phyloP scores from a whole-genome alignment of 768 basidiomycete species.

The Tricholoma furcatifolium region DNA sequence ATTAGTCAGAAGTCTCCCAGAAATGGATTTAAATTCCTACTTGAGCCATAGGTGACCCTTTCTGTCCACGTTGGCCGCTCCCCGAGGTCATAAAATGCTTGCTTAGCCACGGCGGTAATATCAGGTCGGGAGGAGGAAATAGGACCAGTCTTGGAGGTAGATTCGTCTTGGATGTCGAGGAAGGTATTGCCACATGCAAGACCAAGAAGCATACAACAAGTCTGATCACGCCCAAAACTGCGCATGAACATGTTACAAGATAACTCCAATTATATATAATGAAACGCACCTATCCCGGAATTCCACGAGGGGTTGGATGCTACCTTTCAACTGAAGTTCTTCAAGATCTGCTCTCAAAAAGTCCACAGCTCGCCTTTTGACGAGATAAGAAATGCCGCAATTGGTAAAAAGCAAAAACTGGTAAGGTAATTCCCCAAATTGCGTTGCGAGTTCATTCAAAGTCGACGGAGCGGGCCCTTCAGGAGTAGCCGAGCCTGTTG shows the following conservation, averaged over 20 bases:
- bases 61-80: slow-evolving; percentile 84
- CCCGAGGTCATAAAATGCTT: slow-evolving; percentile 84
- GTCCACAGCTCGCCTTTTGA: slow-evolving; percentile 82
- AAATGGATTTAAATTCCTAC: slow-evolving; percentile 33
- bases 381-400: slow-evolving; percentile 77
- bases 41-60: slow-evolving; percentile 71
- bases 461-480: slow-evolving; percentile 49
- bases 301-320: slow-evolving; percentile 74
- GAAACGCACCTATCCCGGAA: slow-evolving; percentile 71
- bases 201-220: slow-evolving; percentile 88
- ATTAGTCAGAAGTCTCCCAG: background rate
- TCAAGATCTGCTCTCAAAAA: slow-evolving; percentile 82
- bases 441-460: slow-evolving; percentile 79
- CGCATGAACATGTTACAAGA: background rate
- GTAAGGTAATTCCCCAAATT: slow-evolving; percentile 69
- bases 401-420: slow-evolving; percentile 91
- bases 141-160: slow-evolving; percentile 34
- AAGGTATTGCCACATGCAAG: slow-evolving; percentile 85
- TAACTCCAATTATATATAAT: background rate
- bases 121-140: slow-evolving; percentile 59
- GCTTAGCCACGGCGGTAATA: slow-evolving; percentile 70
- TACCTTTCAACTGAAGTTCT: slow-evolving; percentile 73
- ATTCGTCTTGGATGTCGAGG: slow-evolving; percentile 56
- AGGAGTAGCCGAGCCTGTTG: slow-evolving; percentile 25
- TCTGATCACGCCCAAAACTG: slow-evolving; percentile 90